A percentile compares a stretch with the other conserved stretches of the same genome.
Conservation (phyloP, 805 yeast genomes). For the Sugiyamaella boreocaroliniensis region DNA sequence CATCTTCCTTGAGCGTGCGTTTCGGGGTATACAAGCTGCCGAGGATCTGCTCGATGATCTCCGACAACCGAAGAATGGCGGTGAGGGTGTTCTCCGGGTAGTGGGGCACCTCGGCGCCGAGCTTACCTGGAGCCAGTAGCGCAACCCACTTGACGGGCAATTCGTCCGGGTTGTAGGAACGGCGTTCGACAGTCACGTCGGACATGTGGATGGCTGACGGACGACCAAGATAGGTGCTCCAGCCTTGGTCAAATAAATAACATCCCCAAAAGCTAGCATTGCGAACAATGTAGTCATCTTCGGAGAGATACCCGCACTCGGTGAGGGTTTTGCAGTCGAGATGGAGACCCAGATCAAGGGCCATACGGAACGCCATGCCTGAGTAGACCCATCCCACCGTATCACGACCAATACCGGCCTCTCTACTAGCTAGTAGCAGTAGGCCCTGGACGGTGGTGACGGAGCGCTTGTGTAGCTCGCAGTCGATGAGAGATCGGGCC, state of each 20-base stretch:
- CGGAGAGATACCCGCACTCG: constrained; percentile 11
- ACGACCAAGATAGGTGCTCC: constrained; percentile 19
- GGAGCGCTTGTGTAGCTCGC: constrained; percentile 12
- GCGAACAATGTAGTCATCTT: constrained; percentile 15
- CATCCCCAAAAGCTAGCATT: constrained; percentile 21
- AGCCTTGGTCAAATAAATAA: constrained; percentile 18
- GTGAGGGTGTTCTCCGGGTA: constrained; percentile 16
- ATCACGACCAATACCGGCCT: constrained; percentile 18
- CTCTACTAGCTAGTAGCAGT: constrained; percentile 15
- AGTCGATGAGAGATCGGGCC: constrained; percentile 13
- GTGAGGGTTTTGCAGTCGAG: constrained; percentile 14
- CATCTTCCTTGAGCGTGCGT: constrained; percentile 6
- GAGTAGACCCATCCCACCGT: constrained; percentile 20
- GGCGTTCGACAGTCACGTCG: constrained; percentile 13
- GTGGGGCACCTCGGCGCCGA: constrained; percentile 6
- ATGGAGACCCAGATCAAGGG: constrained; percentile 18
- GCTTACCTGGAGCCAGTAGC: constrained; percentile 4
- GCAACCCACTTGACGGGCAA: constrained; percentile 15
- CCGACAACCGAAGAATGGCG: constrained; percentile 15
- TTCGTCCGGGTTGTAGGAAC: constrained; percentile 11
- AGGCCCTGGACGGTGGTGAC: constrained; percentile 19
- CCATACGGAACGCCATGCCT: constrained; percentile 22
- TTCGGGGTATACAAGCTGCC: constrained; percentile 12
- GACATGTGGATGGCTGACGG: constrained; percentile 15
- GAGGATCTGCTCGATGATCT: constrained; percentile 13